Evolutionary conservation across 2,329 filamentous ascomycete genomes (phyloP).

Genomic region (Elsinoe arachidis): DNA sequence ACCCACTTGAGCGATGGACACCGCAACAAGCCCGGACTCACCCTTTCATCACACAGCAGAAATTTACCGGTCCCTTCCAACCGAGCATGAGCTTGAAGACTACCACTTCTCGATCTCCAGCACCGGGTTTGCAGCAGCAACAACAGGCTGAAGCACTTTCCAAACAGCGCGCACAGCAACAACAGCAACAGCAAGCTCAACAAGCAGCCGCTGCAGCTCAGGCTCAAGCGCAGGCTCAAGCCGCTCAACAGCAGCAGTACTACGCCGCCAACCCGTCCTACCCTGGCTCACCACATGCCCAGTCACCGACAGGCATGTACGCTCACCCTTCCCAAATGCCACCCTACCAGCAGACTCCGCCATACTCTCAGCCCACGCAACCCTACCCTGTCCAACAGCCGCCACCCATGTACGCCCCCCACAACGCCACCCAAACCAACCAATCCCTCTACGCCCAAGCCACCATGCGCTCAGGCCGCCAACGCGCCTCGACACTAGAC

Average conservation of each 20-base stretch:
- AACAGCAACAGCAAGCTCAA: slow-evolving; percentile 42
- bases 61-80: slow-evolving; percentile 91
- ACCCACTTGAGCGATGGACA: slow-evolving; percentile 93
- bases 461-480: slow-evolving; percentile 67
- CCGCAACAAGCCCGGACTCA: slow-evolving; percentile 95
- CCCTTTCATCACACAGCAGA: slow-evolving; percentile 97
- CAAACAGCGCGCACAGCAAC: slow-evolving; percentile 66
- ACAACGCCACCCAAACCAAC: slow-evolving; percentile 39
- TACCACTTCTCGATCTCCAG: slow-evolving; percentile 77
- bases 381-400: slow-evolving; percentile 40
- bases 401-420: slow-evolving; percentile 33
- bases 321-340: slow-evolving; percentile 63
- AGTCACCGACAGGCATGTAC: slow-evolving; percentile 52
- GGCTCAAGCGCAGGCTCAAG: slow-evolving; percentile 40
- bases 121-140: slow-evolving; percentile 89
- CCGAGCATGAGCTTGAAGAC: slow-evolving; percentile 95
- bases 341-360: slow-evolving; percentile 49
- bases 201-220: slow-evolving; percentile 23
- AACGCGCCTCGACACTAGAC: slow-evolving; percentile 93
- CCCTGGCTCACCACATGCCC: slow-evolving; percentile 29
- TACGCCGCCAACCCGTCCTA: slow-evolving; percentile 37
- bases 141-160: slow-evolving; percentile 89
- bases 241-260: slow-evolving; percentile 40
- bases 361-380: slow-evolving; percentile 53
- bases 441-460: slow-evolving; percentile 68